Evolutionary conservation across 805 yeast genomes (phyloP).

Genomic region (Phaffomyces antillensis): DNA sequence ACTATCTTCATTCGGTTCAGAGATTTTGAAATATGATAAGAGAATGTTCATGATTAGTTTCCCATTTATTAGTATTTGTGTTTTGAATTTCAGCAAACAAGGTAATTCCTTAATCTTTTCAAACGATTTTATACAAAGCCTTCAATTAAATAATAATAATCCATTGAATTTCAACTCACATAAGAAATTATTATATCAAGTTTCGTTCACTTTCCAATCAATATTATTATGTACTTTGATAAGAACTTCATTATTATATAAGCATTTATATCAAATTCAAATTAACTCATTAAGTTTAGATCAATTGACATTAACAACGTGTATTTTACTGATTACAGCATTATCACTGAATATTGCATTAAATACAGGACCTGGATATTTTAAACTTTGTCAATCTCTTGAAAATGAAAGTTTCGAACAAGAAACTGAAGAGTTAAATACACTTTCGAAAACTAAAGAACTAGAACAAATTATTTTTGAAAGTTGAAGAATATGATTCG

Average conservation of each 20-base stretch:
- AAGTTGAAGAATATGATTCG: too few relatives aligned
- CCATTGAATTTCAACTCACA: too few relatives aligned
- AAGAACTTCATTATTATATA: conserved; percentile 3
- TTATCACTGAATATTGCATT: conserved; percentile 1
- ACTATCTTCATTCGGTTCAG: conserved; percentile 11
- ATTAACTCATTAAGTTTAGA: conserved; percentile 1
- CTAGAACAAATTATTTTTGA: too few relatives aligned
- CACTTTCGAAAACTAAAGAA: too few relatives aligned
- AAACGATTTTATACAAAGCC: not conserved
- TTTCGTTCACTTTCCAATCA: not conserved
- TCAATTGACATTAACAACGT: conserved; percentile 2
- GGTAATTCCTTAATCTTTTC: not conserved
- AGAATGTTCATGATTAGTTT: conserved; percentile 6
- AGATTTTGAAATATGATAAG: conserved; percentile 9
- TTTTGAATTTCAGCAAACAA: not conserved
- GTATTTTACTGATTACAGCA: conserved; percentile 2
- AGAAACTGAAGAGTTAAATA: not conserved
- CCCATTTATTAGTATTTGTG: conserved; percentile 1
- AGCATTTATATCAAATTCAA: not conserved
- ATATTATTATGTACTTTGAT: conserved; percentile 2
- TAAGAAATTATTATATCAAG: not conserved
- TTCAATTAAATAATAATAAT: too few relatives aligned
- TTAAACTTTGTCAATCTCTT: not conserved
- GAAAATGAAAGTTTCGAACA: not conserved
- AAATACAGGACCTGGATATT: conserved; percentile 3